phyloP scores from a whole-genome alignment of 805 yeast species.

The Suhomyces canberraensis region DNA sequence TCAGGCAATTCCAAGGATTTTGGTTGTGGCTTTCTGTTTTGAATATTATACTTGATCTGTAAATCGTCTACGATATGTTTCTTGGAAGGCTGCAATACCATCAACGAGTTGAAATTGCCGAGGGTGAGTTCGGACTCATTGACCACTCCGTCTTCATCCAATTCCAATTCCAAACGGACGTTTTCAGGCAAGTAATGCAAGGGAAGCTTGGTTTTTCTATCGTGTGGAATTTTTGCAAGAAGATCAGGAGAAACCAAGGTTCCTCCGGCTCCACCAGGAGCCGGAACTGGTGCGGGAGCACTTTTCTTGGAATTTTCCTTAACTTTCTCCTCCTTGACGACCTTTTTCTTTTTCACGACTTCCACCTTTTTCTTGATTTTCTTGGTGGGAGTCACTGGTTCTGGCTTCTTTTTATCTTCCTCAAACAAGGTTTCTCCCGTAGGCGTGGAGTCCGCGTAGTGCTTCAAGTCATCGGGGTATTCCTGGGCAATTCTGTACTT shows the following conservation, averaged over 20 bases:
- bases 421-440: slow-evolving; percentile 27
- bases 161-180: slow-evolving; percentile 14
- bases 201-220: slow-evolving; percentile 17
- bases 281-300: background rate
- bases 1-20: slow-evolving; percentile 20
- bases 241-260: background rate
- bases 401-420: slow-evolving; percentile 6
- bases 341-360: background rate
- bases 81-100: slow-evolving; percentile 25
- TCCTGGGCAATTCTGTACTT: slow-evolving; percentile 63
- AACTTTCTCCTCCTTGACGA: background rate
- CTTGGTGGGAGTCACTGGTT: slow-evolving; percentile 2
- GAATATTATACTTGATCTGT: slow-evolving; percentile 29
- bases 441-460: slow-evolving; percentile 33
- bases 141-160: slow-evolving; percentile 8
- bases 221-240: slow-evolving; percentile 2
- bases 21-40: slow-evolving; percentile 26
- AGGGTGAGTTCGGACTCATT: slow-evolving; percentile 4
- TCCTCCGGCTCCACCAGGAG: no score
- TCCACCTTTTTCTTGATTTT: background rate
- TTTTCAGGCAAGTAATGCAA: slow-evolving; percentile 32
- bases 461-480: slow-evolving; percentile 53
- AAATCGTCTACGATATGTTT: slow-evolving; percentile 30
- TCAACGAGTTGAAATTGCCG: slow-evolving; percentile 1
- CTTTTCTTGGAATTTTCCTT: background rate